Evolutionary conservation across 225 moss, liverwort and hornwort genomes (phyloP), one percentile per base, ranked within the genome.

Genomic region (Antitrichia curtipendula): DNA sequence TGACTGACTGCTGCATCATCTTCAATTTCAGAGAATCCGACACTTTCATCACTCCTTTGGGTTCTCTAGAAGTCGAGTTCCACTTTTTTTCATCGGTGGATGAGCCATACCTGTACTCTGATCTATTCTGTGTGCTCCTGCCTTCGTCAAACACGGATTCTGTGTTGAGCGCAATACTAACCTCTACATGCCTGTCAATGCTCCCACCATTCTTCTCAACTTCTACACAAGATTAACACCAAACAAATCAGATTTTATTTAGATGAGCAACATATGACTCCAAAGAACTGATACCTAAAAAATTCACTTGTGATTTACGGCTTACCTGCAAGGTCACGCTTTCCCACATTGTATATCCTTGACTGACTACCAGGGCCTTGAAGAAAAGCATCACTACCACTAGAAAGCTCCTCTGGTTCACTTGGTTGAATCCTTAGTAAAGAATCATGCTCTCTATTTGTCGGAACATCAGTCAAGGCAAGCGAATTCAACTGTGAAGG

Each of bases 341-440:
- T 94, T 56, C 89, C 94, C 74, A 78, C 86, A 45, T 68, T 88
- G 90, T 87, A 89, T 80, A 90, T 74, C 79, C 87, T 91, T 20
- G 91, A 86, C n/a, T 89, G 76, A 88, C 90, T 88, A 74, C 91
- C 85, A 87, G 88, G 84, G 43, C 88, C 91, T 87, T 92, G 91
- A 81, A 88, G 90, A 87, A 92, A 91, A 83, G 90, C 91, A 90
- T 94, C 94, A 88, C 91, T 94, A 89, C 95, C 95, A 89, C 95
- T 95, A 86, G 95, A 96, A 80, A 94, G 81, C 88, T 96, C 97
- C 75, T 93, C 86, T 54, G 93, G 88, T 86, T 94, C 95, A 91
- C 91, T 92, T 78, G 92, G 57, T 84, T 95, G 86, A 84, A 86
- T 85, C 89, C 90, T 86, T 86, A 89, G 87, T 61, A 92, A 81